Conservation (phyloP, 2,329 filamentous ascomycete species). For the Aureobasidium melanogenum region DNA sequence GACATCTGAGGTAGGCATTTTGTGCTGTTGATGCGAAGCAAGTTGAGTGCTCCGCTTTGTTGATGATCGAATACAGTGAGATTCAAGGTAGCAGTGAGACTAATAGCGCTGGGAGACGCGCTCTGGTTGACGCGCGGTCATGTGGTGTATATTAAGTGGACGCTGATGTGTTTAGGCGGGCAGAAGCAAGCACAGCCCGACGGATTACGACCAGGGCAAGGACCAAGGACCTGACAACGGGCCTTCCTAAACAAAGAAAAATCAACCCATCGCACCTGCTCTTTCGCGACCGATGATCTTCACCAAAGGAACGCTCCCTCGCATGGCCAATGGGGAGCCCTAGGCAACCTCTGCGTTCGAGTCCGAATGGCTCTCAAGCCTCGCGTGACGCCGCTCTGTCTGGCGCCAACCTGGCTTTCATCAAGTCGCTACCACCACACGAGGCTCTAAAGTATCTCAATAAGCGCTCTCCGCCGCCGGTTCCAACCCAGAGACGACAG, state of each 20-base stretch:
- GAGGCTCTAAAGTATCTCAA: slow-evolving; percentile 4
- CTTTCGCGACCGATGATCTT: background rate
- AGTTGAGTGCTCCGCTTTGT: slow-evolving; percentile 1
- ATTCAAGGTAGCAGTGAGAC: background rate
- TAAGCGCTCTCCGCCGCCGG: background rate
- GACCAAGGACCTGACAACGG: background rate
- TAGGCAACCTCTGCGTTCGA: slow-evolving; percentile 6
- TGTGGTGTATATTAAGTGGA: background rate
- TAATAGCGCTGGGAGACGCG: background rate
- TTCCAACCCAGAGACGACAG: background rate
- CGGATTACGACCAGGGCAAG: background rate
- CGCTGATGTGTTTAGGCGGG: background rate
- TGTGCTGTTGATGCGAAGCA: slow-evolving; percentile 11
- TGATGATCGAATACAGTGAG: background rate
- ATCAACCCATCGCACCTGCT: background rate
- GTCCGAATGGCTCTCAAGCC: slow-evolving; percentile 11
- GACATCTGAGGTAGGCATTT: slow-evolving; percentile 23
- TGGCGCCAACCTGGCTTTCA: slow-evolving; percentile 42
- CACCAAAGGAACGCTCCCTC: background rate
- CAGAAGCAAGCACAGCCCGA: background rate
- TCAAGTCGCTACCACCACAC: slow-evolving; percentile 26
- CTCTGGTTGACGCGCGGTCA: background rate
- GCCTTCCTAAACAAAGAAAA: background rate
- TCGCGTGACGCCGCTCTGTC: slow-evolving; percentile 34
- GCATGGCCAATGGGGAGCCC: slow-evolving; percentile 10